phyloP scores from a whole-genome alignment of 2,329 filamentous ascomycete genomes.

The Penicillium thymicola region DNA sequence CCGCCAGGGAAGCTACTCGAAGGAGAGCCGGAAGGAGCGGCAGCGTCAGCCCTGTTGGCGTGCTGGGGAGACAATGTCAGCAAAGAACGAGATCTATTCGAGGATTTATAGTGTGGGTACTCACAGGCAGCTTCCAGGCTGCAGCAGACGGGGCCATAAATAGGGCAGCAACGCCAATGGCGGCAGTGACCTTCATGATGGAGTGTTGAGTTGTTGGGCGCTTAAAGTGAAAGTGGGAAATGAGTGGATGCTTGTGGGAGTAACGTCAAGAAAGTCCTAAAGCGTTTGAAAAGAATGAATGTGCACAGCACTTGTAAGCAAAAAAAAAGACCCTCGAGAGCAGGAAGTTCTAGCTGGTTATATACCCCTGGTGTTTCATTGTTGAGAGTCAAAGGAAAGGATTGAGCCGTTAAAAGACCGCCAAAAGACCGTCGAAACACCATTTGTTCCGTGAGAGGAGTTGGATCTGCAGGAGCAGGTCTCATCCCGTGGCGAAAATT shows the following conservation, averaged over 20 bases:
- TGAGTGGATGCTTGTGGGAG: conserved; percentile 15
- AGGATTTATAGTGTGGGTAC: background rate
- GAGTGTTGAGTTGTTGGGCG: conserved; percentile 1
- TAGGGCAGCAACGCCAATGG: conserved; percentile 25
- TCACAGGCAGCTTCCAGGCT: conserved; percentile 16
- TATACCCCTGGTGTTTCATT: conserved; percentile 12
- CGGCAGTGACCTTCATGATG: conserved; percentile 31
- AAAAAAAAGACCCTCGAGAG: conserved; percentile 8
- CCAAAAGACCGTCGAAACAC: background rate
- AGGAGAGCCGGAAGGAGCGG: conserved; percentile 8
- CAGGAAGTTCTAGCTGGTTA: conserved; percentile 6
- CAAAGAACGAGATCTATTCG: background rate
- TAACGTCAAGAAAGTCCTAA: conserved; percentile 13
- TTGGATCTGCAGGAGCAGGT: conserved; percentile 2
- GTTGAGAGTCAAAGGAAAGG: background rate
- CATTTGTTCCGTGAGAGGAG: background rate
- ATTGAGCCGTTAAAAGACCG: background rate
- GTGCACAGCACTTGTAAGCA: conserved; percentile 28
- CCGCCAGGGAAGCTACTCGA: background rate
- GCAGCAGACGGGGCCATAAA: conserved; percentile 22
- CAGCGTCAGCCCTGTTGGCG: conserved; percentile 1
- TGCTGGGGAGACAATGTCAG: conserved; percentile 5
- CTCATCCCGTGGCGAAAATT: background rate
- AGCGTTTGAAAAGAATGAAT: conserved; percentile 16
- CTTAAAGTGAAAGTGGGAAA: conserved; percentile 2